Base-by-base conservation (phyloP, 768 basidiomycete genomes). In the Xerocomellus amylosporus region DNA sequence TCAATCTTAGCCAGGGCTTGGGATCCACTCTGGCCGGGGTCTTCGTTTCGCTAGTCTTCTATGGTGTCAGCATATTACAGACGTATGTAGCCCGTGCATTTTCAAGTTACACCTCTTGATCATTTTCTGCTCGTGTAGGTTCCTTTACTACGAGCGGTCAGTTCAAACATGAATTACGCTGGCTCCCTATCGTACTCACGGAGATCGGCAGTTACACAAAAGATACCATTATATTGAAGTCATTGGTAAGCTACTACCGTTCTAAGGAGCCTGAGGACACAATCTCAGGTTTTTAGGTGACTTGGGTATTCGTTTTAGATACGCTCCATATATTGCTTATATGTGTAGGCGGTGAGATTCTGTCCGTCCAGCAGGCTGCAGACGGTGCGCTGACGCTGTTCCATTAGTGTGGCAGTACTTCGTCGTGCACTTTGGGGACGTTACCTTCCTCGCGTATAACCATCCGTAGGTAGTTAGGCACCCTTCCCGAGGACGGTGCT, bases 141-240 rank as follows among this genome's bases (percentile, higher is more conserved):
- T 66, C 45, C 53, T 67, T 30, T 65, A 65, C 55, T 65, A 67
- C n/a, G 64, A 64, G 22, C 56, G 44, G 59, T 65, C 30, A 36
- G 64, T 66, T 28, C 28, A 28, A 28, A 28, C 33, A 1, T 17
- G 49, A 45, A 31, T 45, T 26, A 8, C 7, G 4, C n/a, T 26
- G 20, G 14, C 8, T 41, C 4, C 17, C 14, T 36, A 38, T 45
- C 28, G 24, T 55, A 38, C 36, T 58, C 22, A 53, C 7, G 28
- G 13, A n/a, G 19, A 64, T 36, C 50, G n/a, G n/a, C n/a, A 67
- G 56, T 24, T 56, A 51, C 28, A 48, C 64, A n/a, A 17, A 58
- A 26, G 64, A 65, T 30, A 8, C 20, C 19, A 22, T 50, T 7
- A 30, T 46, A 40, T 38, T 66, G 0, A 66, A 66, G 26, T 53